phyloP scores from a whole-genome alignment of 2,329 filamentous ascomycete genomes.

The Domatiomyces globalis region DNA sequence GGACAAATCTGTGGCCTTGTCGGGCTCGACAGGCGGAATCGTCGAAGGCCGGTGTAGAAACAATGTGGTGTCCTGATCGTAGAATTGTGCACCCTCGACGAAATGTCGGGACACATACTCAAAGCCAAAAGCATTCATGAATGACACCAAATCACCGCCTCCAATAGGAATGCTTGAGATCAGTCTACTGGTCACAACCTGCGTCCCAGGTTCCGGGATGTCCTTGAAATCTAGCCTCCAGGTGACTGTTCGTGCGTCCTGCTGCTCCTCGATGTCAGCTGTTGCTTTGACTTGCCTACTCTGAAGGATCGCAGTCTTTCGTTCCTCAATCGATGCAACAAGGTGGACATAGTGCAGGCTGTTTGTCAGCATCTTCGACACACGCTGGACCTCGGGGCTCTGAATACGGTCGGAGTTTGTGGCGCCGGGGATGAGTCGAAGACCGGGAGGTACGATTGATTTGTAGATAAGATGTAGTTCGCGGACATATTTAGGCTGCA shows the following conservation, averaged over 20 bases:
- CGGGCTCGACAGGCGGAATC: slow-evolving; percentile 26
- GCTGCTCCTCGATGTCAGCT: neutral
- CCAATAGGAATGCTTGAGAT: slow-evolving; percentile 36
- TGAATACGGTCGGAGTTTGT: slow-evolving; percentile 24
- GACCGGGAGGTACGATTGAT: slow-evolving; percentile 35
- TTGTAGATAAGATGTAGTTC: slow-evolving; percentile 47
- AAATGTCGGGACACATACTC: slow-evolving; percentile 45
- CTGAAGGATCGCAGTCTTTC: slow-evolving; percentile 5
- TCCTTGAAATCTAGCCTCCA: slow-evolving; percentile 37
- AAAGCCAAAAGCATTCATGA: slow-evolving; percentile 41
- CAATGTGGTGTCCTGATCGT: slow-evolving; percentile 44
- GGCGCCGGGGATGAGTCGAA: slow-evolving; percentile 28
- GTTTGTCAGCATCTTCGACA: slow-evolving; percentile 35
- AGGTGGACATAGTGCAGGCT: slow-evolving; percentile 42
- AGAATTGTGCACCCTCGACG: slow-evolving; percentile 42
- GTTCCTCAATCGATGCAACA: slow-evolving; percentile 25
- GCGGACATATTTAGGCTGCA: slow-evolving; percentile 42
- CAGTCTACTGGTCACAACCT: slow-evolving; percentile 39
- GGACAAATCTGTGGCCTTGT: slow-evolving; percentile 21
- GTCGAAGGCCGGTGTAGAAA: slow-evolving; percentile 41
- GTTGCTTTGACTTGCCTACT: slow-evolving; percentile 2
- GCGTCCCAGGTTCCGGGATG: slow-evolving; percentile 37
- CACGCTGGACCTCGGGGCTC: slow-evolving; percentile 23
- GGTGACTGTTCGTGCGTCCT: slow-evolving; percentile 3
- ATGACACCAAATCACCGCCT: slow-evolving; percentile 35